phyloP scores from a whole-genome alignment of 176 grass and related monocot species.

The Raddia distichophylla region DNA sequence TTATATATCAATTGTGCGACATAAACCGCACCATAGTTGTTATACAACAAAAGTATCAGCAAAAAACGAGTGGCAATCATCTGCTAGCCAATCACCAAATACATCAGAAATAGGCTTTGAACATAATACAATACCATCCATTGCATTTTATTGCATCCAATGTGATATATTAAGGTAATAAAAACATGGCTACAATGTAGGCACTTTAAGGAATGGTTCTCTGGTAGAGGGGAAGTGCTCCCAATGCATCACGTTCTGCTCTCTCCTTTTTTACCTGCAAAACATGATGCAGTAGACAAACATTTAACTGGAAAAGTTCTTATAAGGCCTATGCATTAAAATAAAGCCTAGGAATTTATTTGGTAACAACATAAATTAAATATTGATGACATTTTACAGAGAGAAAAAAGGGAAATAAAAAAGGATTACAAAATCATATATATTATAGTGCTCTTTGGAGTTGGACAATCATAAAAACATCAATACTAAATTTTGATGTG shows the following conservation, averaged over 20 bases:
- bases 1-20: neutral
- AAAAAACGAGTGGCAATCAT: neutral
- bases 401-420: constrained; percentile 8
- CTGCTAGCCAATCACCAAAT: neutral
- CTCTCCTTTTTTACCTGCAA: constrained; percentile 78
- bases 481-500: neutral
- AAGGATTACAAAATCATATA: neutral
- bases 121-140: neutral
- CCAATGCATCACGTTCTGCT: constrained; percentile 72
- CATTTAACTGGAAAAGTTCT: neutral
- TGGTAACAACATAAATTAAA: neutral
- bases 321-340: neutral
- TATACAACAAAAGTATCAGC: neutral
- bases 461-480: neutral
- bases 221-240: constrained; percentile 83
- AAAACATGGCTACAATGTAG: constrained; percentile 1
- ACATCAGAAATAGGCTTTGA: neutral
- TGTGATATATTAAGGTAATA: constrained; percentile 14
- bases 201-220: constrained; percentile 63
- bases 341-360: constrained; percentile 4
- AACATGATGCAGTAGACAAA: neutral
- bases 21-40: neutral
- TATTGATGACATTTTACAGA: neutral
- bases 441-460: neutral
- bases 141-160: constrained; percentile 43